These are phyloP conservation scores for Leccinum subtestaceum DNA, from an alignment of 768 basidiomycete species.

Conservation along the genomic window DNA sequence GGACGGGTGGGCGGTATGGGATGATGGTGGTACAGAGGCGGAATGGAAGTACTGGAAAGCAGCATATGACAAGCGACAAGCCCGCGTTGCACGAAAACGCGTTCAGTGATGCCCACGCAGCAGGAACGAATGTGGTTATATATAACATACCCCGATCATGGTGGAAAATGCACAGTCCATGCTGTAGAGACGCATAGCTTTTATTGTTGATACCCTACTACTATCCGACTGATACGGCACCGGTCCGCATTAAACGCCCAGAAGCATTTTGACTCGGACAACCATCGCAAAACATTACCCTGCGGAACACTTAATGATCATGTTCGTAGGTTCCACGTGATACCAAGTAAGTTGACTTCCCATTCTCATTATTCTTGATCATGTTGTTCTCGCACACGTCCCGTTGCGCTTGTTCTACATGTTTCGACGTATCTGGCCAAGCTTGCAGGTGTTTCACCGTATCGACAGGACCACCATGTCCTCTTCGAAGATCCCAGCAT, in stretches of 20 bases:
- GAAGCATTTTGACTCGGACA: no score
- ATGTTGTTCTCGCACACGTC: conserved; percentile 1
- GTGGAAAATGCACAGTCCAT: conserved; percentile 42
- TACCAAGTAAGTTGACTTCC: background rate
- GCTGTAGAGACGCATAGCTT: conserved; percentile 13
- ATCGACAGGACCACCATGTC: conserved; percentile 15
- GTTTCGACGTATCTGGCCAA: conserved; percentile 8
- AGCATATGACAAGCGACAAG: conserved; percentile 47
- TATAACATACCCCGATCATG: conserved; percentile 40
- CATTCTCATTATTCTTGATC: background rate
- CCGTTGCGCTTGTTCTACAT: conserved; percentile 1
- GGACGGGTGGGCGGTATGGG: conserved; percentile 82
- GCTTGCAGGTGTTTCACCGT: background rate
- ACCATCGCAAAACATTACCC: no score
- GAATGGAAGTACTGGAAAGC: conserved; percentile 70
- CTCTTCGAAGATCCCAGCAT: conserved; percentile 24
- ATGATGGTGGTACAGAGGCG: conserved; percentile 69
- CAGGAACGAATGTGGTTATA: background rate
- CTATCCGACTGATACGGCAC: no score
- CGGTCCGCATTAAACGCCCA: background rate
- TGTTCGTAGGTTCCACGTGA: no score
- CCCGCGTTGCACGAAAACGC: conserved; percentile 20
- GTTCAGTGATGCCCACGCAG: conserved; percentile 5
- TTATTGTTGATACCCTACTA: background rate
- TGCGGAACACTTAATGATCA: no score